Base-by-base conservation (phyloP, 2,329 filamentous ascomycete genomes). In the Bipolaris victoriae region DNA sequence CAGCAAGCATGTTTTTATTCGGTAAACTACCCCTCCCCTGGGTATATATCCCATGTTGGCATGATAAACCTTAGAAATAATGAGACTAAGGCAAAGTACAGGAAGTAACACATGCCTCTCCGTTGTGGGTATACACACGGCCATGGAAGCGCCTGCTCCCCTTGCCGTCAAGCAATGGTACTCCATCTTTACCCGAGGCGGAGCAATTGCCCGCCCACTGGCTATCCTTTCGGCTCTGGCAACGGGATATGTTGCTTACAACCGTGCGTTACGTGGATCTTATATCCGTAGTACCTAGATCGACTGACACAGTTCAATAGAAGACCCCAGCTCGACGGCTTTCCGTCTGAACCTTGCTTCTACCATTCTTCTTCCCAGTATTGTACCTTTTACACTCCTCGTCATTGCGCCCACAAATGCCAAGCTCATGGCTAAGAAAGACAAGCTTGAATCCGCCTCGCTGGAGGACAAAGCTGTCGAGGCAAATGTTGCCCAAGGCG, bases 121-220 rank as follows among this genome's bases (percentile, higher is more conserved):
- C 5, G 64, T 77, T 66, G 74, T 79, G 55, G 60, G 77, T n/a
- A 67, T 84, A 1, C 85, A 85, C 1, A 79, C 82, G 39, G 72
- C 87, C 7, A 79, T 88, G 56, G 77, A 83, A 57, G 81, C 83
- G 0, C 86, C 86, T 1, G 79, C 82, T 1, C 81, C 81, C 1
- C 73, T 86, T 10, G 80, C 86, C 58, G 81, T 83, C 31, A 78
- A 77, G 37, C 85, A 88, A 73, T 88, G 84, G 84, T 65, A 71
- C 56, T 76, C 69, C 39, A 70, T 79, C 56, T 82, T 76, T 71
- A 65, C 71, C 16, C 62, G 67, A 2, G 81, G 81, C 49, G 77
- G 65, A 69, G 51, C 58, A 64, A 52, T 78, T 37, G 77, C 81
- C 18, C 78, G 79, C 0, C 59, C 74, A 1, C 55, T 81, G 7